Base-by-base conservation (phyloP, 805 yeast species). In the Gaillardinia entomophila region DNA sequence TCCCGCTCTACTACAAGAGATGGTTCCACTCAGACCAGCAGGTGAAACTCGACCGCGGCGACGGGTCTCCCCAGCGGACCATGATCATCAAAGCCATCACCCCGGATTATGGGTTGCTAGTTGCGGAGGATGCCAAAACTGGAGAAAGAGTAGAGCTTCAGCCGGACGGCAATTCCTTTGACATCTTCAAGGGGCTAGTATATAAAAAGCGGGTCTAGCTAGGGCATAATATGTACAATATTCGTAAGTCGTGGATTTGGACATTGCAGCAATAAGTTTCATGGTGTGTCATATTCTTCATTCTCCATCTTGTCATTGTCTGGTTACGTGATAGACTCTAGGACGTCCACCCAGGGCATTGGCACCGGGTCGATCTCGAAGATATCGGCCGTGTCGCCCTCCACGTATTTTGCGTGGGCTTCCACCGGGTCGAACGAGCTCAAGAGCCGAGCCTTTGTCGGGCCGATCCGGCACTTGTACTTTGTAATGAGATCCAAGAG, bases 151-250 rank as follows among this genome's bases (percentile, higher is more conserved):
- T 71, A 42, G 82, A 86, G 45, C 61, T 92, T 29, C 97, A 89
- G 55, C 97, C 99, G 0, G 98, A 92, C 57, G 98, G 99, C 1
- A 92, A 92, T 53, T 86, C 97, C 3, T 92, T 92, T 50, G 97
- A 92, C 54, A 89, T 92, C 71, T 83, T 92, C 63, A 82, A 73
- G 45, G 97, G 97, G 0, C 66, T 92, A 42, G 82, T 90, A 12
- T 82, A 63, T 46, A 63, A 49, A 35, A 65, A 65, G 46, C 43
- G 40, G 30, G n/a, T 6, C 10, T 19, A 19, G 10, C 22, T 19
- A 19, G 8, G 22, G 6, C 22, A 19, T 13, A 16, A 18, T 18
- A n/a, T n/a, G n/a, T n/a, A n/a, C n/a, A n/a, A n/a, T n/a, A n/a
- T n/a, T n/a, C n/a, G n/a, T n/a, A n/a, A n/a, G n/a, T n/a, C n/a